Evolutionary conservation across 306 rosid genomes (phyloP), one percentile per base, ranked within the genome.

Genomic region (Geum urbanum): DNA sequence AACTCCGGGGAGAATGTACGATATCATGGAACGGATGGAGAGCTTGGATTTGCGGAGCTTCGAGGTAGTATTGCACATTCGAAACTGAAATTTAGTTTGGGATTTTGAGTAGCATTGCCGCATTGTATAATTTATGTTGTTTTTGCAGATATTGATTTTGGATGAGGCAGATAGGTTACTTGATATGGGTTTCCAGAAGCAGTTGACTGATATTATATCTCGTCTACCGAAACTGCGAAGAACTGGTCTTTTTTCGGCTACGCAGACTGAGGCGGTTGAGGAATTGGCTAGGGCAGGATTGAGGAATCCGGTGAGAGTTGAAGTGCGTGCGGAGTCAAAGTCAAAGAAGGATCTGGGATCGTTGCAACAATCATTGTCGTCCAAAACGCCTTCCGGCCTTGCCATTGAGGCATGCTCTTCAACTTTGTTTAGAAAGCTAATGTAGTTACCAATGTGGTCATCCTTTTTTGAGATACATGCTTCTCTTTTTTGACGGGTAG

Each of bases 181-280:
- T 76, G 95, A 89, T 80, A 84, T 84, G 89, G 95, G 97, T 52
- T 92, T 92, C 78, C 92, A 88, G 77, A 88, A 86, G 91, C 92
- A 90, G 80, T 66, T 91, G 74, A 81, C 72, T 74, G 83, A 91
- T 56, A 86, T 91, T 73, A 81, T 91, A 74, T 56, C 95, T 62
- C 83, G 69, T 14, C 72, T 94, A 72, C 99, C 97, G 35, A 94
- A 94, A 83, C 97, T 88, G 67, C 88, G 92, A 10, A 88, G 97
- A 74, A 90, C 99, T 65, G 97, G 96, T 73, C 90, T 94, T 49
- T 94, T 94, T 75, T 94, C 97, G 9, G 99, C 95, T 74, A 94
- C 97, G 37, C 96, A 91, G 81, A 94, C 97, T 27, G 88, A 91
- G 83, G 97, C 95, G 46, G 92, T 88, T 64, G 88, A 87, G 79